Evolutionary conservation across 1,284 basidiomycete genomes (phyloP), one percentile per base, ranked within the genome.

Genomic region (Moesziomyces parantarcticus): DNA sequence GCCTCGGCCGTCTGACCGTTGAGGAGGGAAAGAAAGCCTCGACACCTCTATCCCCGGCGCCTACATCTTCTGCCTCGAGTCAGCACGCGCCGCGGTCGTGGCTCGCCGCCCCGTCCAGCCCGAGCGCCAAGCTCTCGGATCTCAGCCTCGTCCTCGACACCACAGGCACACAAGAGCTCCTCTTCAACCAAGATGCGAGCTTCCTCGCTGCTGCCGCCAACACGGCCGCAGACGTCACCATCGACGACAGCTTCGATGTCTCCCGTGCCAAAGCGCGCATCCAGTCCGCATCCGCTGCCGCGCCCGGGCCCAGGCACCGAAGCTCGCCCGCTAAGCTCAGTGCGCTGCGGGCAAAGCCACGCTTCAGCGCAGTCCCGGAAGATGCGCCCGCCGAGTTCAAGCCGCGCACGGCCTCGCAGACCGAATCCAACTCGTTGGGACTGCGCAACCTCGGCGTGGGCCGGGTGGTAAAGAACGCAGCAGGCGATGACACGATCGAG

Each of bases 191-290:
- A 18, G 56, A 63, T 23, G 49, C 63, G 4, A 66, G 63, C 57
- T 67, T 73, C 57, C 51, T 73, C 23, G 56, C 47, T 32, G 58
- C 62, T 13, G 51, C 57, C 6, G 56, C 48, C 13, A 68, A 55
- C 45, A 58, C 64, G 1, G 67, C 58, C 26, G 69, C 69, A 3
- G 69, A 72, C 42, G 60, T 73, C 9, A 73, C 70, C 1, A 63
- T 73, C 32, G 60, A 67, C 23, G 70, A 73, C 50, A 67, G 64
- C 43, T 73, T 73, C 40, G 70, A 73, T 32, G 50, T 73, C 1
- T 60, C 70, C 3, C 59, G 54, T n/a, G 70, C 64, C 18, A 58
- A 51, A 39, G 60, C 63, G 4, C 54, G 52, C 3, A 55, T 62
- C 48, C 49, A 21, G 16, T 49, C 63, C 40, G 32, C 53, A 6